These are phyloP conservation scores for Globisporangium viniferum DNA, from an alignment of 352 stramenopile species.

Conservation along the genomic window DNA sequence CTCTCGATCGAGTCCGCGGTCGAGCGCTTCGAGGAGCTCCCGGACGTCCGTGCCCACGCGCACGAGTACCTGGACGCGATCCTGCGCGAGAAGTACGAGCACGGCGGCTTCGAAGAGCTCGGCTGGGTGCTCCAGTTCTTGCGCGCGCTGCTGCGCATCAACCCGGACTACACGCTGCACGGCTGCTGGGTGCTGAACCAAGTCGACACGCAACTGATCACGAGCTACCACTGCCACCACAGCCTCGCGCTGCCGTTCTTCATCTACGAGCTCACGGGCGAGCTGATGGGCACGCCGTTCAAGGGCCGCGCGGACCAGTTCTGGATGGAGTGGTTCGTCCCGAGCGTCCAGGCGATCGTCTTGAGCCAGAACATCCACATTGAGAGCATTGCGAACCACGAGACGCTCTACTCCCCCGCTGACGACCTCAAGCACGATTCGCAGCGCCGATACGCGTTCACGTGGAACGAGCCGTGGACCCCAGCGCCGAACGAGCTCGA, in stretches of 20 bases:
- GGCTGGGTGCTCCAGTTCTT: constrained; percentile 3
- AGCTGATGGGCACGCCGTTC: not conserved
- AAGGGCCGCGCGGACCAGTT: constrained; percentile 8
- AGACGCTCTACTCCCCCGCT: constrained; percentile 5
- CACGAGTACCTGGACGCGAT: constrained; percentile 14
- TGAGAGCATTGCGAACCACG: constrained; percentile 1
- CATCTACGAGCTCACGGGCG: constrained; percentile 6
- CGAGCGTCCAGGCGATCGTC: constrained; percentile 1
- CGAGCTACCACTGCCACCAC: constrained; percentile 8
- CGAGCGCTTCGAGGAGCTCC: constrained; percentile 6
- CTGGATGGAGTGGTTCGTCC: constrained; percentile 11
- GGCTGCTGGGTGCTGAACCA: constrained; percentile 12
- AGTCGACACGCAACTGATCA: constrained; percentile 6
- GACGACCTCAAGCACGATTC: constrained; percentile 1
- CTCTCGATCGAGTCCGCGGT: not conserved
- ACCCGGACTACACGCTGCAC: constrained; percentile 8
- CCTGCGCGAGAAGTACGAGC: constrained; percentile 8
- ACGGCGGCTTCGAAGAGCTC: not conserved
- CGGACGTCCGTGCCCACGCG: not conserved
- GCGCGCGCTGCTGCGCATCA: constrained; percentile 2
- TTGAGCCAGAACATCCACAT: constrained; percentile 3
- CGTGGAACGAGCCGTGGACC: not conserved
- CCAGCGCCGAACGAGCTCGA: not conserved
- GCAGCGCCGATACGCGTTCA: constrained; percentile 1
- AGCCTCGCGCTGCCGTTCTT: constrained; percentile 12